Base-by-base conservation (phyloP, 2,329 filamentous ascomycete species). In the Aspergillus sergii region DNA sequence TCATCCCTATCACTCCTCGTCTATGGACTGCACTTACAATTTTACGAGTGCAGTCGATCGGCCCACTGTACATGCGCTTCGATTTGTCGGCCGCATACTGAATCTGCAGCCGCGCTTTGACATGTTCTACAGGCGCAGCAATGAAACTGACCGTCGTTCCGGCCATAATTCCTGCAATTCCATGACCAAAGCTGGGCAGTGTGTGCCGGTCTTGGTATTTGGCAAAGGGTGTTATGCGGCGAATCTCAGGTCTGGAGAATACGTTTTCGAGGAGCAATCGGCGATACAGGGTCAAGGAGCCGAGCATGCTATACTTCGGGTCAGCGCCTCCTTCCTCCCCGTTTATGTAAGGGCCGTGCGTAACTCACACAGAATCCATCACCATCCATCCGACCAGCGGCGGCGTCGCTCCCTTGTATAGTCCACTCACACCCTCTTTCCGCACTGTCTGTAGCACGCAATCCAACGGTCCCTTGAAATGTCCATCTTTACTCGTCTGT, bases 331-430 rank as follows among this genome's bases (percentile, higher is more conserved):
- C 12, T 48, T 19, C 32, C 16, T 39, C 23, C 8, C 28, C 19
- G 23, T n/a, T n/a, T 2, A 3, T 21, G 19, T 7, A n/a, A n/a
- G 16, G 9, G 1, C 26, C 9, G 5, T 48, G 5, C 6, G n/a
- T 4, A 28, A 67, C 79, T 68, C 77, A 85, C 81, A 90, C 77
- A 60, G 85, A 88, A 81, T 99, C 95, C 94, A 98, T 98, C 73
- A 96, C 92, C 91, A 98, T 97, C 95, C 95, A 98, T 71, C 95
- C 95, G 58, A 97, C 88, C 56, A 98, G 83, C 58, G 95, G 95
- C 61, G 94, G 94, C 32, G 91, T 92, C 12, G 93, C 93, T 72
- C 94, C 94, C 81, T 98, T 99, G 85, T 98, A 99, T 48, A 99
- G 83, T 3, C 93, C 95, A 57, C 85, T 80, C 54, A 96, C 80